Conservation (phyloP, 331 rosid species). For the Phaseolus coccineus region DNA sequence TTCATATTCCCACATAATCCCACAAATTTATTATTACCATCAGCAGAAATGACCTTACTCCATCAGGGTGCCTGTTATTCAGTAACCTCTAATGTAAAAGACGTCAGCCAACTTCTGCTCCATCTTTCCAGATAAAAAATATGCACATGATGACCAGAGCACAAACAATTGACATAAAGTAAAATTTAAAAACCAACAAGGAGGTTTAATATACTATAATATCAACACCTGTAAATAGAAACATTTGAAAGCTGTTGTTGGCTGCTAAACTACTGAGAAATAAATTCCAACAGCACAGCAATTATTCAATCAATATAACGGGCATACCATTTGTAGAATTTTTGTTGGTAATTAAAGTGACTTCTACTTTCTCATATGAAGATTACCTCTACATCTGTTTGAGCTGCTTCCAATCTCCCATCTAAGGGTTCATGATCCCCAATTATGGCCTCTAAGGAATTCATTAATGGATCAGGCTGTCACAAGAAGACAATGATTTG, state of each 20-base stretch:
- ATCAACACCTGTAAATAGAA: constrained; percentile 23
- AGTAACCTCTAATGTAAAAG: constrained; percentile 1
- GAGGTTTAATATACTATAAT: constrained; percentile 20
- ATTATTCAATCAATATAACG: constrained; percentile 22
- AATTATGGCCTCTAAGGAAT: constrained; percentile 81
- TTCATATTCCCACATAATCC: constrained; percentile 13
- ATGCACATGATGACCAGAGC: constrained; percentile 1
- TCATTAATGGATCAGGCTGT: constrained; percentile 94
- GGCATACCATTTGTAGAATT: background rate
- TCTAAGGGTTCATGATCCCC: constrained; percentile 67
- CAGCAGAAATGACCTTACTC: constrained; percentile 15
- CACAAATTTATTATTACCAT: background rate
- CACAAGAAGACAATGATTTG: constrained; percentile 38
- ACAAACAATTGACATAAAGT: constrained; percentile 20
- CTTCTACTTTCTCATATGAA: constrained; percentile 26
- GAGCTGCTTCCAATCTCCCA: constrained; percentile 73
- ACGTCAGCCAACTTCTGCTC: background rate
- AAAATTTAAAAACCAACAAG: constrained; percentile 22
- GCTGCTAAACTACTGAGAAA: constrained; percentile 31
- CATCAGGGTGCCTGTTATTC: constrained; percentile 12
- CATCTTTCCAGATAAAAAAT: constrained; percentile 11
- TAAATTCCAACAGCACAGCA: constrained; percentile 4
- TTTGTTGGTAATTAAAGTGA: constrained; percentile 23
- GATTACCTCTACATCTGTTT: constrained; percentile 75
- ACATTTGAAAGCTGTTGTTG: constrained; percentile 7